A percentile compares a stretch with the other conserved stretches of the same genome.
Conservation (phyloP, 495 filamentous ascomycete species). For the Daldinia grandis region DNA sequence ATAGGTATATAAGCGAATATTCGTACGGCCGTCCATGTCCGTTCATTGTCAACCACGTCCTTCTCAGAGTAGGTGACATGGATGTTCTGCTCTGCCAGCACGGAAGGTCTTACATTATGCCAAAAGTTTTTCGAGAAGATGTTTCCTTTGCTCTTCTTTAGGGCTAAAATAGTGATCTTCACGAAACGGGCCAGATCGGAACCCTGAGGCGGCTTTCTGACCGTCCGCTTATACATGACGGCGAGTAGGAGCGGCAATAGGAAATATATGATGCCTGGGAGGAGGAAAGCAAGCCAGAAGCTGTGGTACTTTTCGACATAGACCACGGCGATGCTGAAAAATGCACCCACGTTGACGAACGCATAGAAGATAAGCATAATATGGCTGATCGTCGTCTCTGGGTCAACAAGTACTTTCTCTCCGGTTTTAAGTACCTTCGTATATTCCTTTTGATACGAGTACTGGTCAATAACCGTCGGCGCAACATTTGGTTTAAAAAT, state of each 20-base stretch:
- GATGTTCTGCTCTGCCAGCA: constrained; percentile 50
- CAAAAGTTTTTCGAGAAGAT: constrained; percentile 60
- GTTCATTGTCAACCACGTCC: constrained; percentile 57
- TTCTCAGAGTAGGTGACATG: constrained; percentile 57
- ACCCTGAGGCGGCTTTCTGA: constrained; percentile 51
- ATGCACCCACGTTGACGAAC: constrained; percentile 76
- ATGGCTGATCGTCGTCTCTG: constrained; percentile 72
- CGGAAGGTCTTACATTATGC: constrained; percentile 57
- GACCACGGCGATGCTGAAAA: constrained; percentile 71
- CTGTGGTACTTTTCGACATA: constrained; percentile 71
- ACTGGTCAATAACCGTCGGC: constrained; percentile 77
- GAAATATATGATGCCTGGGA: constrained; percentile 58
- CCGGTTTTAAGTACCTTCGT: constrained; percentile 70
- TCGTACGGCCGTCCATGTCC: constrained; percentile 60
- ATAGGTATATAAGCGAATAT: constrained; percentile 65
- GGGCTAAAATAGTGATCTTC: constrained; percentile 49
- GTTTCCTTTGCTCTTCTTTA: constrained; percentile 55
- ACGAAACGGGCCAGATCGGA: constrained; percentile 52
- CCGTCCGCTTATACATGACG: constrained; percentile 52
- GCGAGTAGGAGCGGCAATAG: constrained; percentile 55
- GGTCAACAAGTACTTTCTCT: constrained; percentile 77
- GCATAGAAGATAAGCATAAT: constrained; percentile 72
- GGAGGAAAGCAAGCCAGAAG: constrained; percentile 74
- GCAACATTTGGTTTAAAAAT: constrained; percentile 74
- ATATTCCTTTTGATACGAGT: constrained; percentile 54